Evolutionary conservation across 2,329 filamentous ascomycete species (phyloP), one percentile per base, ranked within the genome.

Genomic region (Claviceps sp.): DNA sequence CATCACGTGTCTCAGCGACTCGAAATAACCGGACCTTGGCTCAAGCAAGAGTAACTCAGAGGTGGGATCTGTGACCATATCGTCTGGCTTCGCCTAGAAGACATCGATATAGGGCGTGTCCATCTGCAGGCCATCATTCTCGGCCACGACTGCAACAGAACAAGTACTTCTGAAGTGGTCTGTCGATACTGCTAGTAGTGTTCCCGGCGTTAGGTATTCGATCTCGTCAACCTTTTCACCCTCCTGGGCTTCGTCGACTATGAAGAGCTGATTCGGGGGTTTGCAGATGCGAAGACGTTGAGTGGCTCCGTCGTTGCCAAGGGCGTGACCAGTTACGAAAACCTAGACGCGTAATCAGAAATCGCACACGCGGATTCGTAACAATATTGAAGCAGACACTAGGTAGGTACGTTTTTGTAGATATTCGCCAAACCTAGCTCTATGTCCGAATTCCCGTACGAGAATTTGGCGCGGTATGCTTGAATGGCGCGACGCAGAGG

Each of bases 11-110:
- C 87, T 76, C 40, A 80, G 75, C 0, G 86, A 80, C 64, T 96
- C 90, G 56, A 81, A 95, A 62, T 89, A 95, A 1, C 85, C 83
- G 0, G 67, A 66, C 3, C 82, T 77, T 1, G 85, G 76, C 61
- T 95, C 88, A 0, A 95, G 69, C 87, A 95, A 95, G 11, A 90
- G 66, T 64, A 82, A 83, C 58, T 85, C 81, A 38, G 77, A 65
- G 16, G 77, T 74, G 0, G 88, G 81, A 59, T 95, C 85, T 48
- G 94, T 72, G 2, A 76, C 54, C 0, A 82, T 70, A 24, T 89
- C 78, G 2, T 78, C 69, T 0, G 72, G 60, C 7, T 75, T 66
- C 0, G 78, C 77, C 70, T 89, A 90, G 60, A 84, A 84, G 0
- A 95, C 70, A 57, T 95, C 88, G 16, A 95, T 76, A 34, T 48